Base-by-base conservation (phyloP, 371 early-diverging fungal genomes). In the Choanephora cucurbitarum region DNA sequence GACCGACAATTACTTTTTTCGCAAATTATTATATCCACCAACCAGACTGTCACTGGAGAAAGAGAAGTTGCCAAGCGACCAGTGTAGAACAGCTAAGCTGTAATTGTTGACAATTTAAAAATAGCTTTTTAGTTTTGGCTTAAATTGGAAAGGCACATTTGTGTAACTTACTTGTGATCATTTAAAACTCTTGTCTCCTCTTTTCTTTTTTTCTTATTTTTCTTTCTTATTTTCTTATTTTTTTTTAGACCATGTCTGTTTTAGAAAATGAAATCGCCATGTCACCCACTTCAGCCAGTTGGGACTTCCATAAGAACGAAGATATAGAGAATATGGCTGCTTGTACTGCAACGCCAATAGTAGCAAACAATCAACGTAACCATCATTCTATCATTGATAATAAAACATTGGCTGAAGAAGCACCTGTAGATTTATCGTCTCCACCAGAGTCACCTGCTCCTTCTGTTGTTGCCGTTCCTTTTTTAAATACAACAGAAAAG, bases 401-500 rank as follows among this genome's bases (percentile, higher is more conserved):
- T 44, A 37, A 34, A 3, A n/a, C 13, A 1, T 15, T 52, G 19
- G 13, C 17, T 18, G 32, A 60, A 39, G 50, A 60, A 28, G 5
- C 7, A 9, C 60, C 55, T 15, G 15, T 44, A 14, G 44, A 48
- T 7, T n/a, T 55, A 43, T 60, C 60, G 28, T 28, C 28, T 11
- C 54, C 60, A 19, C 60, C 60, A 15, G 49, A 18, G 9, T 60
- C 60, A 4, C 60, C 60, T 31, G 21, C 45, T 14, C 21, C 32
- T 7, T 49, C 31, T 1, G 3, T 49, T n/a, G 24, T 34, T 2
- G 23, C 17, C 8, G 7, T 7, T 28, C 28, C 28, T 5, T 28
- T 28, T 7, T 28, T 28, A 28, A 42, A 24, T 5, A 21, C 23
- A 19, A 40, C 17, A 0, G 55, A 60, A 28, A 60, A 60, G 23